phyloP scores from a whole-genome alignment of 129 eudicot genomes.

The Flaveria ramosissima region DNA sequence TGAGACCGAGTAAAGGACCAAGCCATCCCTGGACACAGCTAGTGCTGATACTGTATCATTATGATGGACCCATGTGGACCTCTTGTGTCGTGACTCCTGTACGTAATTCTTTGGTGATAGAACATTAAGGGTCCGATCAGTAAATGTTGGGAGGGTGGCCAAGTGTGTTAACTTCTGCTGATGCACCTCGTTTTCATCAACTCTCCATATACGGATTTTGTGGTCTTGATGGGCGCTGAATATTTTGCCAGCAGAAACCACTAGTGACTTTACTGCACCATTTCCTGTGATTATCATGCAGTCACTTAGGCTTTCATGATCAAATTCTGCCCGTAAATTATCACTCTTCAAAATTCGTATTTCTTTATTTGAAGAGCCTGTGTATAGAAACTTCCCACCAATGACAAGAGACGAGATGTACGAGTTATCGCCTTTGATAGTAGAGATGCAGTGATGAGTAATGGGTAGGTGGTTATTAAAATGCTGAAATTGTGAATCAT shows the following conservation, averaged over 20 bases:
- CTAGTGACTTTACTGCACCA: constrained; percentile 66
- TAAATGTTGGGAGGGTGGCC: constrained; percentile 65
- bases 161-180: constrained; percentile 43
- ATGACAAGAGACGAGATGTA: constrained; percentile 62
- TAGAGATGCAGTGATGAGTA: constrained; percentile 50
- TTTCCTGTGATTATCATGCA: constrained; percentile 38
- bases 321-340: constrained; percentile 39
- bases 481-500: constrained; percentile 34
- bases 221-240: constrained; percentile 75
- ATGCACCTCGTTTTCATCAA: constrained; percentile 35
- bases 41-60: constrained; percentile 60
- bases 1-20: constrained; percentile 62
- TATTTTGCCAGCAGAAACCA: constrained; percentile 41
- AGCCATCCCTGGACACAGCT: constrained; percentile 49
- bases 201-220: constrained; percentile 59
- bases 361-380: constrained; percentile 70
- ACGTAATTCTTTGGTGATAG: constrained; percentile 55
- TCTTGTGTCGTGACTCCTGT: constrained; percentile 52
- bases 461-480: constrained; percentile 11
- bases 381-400: constrained; percentile 49
- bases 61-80: constrained; percentile 66
- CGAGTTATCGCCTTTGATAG: constrained; percentile 58
- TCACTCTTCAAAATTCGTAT: constrained; percentile 49
- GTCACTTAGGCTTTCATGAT: constrained; percentile 31
- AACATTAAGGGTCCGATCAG: constrained; percentile 48